Conservation (phyloP, 495 filamentous ascomycete genomes). For the Bathelium albidoporum region DNA sequence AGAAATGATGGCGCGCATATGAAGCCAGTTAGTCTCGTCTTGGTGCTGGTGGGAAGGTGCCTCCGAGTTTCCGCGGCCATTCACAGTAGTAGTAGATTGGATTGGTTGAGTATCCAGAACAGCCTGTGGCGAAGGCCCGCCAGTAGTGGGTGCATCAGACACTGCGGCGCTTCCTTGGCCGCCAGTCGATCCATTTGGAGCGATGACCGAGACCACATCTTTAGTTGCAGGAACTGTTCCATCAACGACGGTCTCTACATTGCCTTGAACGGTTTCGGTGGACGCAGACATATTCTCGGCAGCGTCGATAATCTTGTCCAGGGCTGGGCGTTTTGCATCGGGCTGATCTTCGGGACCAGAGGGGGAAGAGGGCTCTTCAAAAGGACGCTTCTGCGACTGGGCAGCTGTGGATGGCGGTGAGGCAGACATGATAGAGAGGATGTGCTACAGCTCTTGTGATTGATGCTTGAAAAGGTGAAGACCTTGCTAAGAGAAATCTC, state of each 20-base stretch:
- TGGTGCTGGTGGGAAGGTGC: slow-evolving; percentile 44
- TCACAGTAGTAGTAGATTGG: slow-evolving; percentile 51
- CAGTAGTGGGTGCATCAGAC: slow-evolving; percentile 56
- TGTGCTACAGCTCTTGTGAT: background rate
- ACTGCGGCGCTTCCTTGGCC: slow-evolving; percentile 57
- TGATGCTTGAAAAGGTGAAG: slow-evolving; percentile 21
- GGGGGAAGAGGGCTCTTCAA: slow-evolving; percentile 93
- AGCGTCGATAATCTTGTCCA: slow-evolving; percentile 73
- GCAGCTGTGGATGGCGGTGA: slow-evolving; percentile 4
- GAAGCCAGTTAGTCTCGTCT: slow-evolving; percentile 93
- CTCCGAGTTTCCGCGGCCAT: slow-evolving; percentile 43
- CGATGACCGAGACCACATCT: slow-evolving; percentile 41
- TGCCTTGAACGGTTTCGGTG: slow-evolving; percentile 33
- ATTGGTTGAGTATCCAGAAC: slow-evolving; percentile 49
- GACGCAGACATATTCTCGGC: slow-evolving; percentile 36
- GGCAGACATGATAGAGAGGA: slow-evolving; percentile 6
- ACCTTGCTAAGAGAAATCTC: background rate
- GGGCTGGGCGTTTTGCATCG: slow-evolving; percentile 90
- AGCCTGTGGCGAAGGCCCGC: slow-evolving; percentile 27
- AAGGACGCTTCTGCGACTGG: slow-evolving; percentile 68
- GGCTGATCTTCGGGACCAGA: slow-evolving; percentile 84
- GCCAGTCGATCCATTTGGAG: slow-evolving; percentile 40
- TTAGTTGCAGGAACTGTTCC: slow-evolving; percentile 34
- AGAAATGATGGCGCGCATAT: slow-evolving; percentile 90
- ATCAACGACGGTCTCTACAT: slow-evolving; percentile 13